A percentile compares a stretch with the other conserved stretches of the same genome.
Evolutionary conservation across 345 rosid species (phyloP).

Genomic region (Syzygium aromaticum): DNA sequence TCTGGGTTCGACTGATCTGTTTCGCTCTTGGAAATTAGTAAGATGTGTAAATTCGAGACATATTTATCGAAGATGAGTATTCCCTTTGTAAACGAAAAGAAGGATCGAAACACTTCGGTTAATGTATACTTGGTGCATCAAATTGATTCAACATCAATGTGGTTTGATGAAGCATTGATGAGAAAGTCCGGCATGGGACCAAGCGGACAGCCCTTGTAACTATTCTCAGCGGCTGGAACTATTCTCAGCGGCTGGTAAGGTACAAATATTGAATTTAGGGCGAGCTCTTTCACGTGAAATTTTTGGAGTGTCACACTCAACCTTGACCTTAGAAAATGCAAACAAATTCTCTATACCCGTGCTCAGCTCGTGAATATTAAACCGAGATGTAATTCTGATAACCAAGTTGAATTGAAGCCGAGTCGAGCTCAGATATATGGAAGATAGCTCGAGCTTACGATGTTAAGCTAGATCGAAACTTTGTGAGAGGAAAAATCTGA

Average conservation of each 20-base stretch:
- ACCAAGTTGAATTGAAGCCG: not conserved
- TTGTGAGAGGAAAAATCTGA: no score
- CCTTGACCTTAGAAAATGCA: not conserved
- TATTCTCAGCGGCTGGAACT: not conserved
- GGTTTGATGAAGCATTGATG: not conserved
- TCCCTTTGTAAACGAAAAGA: no score
- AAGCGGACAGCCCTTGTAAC: not conserved
- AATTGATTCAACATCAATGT: not conserved
- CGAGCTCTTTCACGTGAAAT: not conserved
- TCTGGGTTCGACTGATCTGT: not conserved
- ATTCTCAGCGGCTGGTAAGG: not conserved
- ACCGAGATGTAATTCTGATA: not conserved
- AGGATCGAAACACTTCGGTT: not conserved
- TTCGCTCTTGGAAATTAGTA: rapidly evolving
- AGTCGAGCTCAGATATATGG: not conserved
- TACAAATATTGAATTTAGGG: not conserved
- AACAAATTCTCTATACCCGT: not conserved
- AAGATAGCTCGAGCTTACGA: not conserved
- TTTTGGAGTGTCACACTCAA: not conserved
- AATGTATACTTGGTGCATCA: not conserved
- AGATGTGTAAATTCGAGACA: not conserved
- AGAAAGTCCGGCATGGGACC: not conserved
- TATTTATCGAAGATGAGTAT: not conserved
- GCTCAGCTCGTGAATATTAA: not conserved
- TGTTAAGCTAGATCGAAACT: not conserved